A percentile compares a stretch with the other conserved stretches of the same genome.
These are phyloP conservation scores for Carex myosuroides DNA, from an alignment of 176 grass and related monocot genomes.

Conservation along the genomic window DNA sequence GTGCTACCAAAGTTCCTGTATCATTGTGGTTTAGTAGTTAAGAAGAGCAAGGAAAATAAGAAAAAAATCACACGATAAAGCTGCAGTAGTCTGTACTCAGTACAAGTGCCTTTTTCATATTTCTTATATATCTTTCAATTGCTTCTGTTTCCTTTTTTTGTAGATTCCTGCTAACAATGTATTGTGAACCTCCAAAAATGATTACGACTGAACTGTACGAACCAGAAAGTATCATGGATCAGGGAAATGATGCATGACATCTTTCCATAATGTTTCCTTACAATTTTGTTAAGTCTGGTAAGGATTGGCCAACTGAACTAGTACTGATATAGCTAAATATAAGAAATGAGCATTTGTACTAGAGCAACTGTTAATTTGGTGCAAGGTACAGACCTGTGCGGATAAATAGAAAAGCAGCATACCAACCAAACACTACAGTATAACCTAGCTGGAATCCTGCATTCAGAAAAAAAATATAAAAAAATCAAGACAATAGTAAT, in stretches of 20 bases:
- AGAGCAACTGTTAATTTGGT: slow-evolving; percentile 1
- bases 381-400: slow-evolving; percentile 57
- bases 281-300: slow-evolving; percentile 6
- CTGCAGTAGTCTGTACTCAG: slow-evolving; percentile 1
- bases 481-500: neutral
- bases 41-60: slow-evolving; percentile 16
- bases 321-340: neutral
- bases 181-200: neutral
- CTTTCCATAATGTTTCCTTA: neutral
- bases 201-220: neutral
- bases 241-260: slow-evolving; percentile 6
- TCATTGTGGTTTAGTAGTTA: neutral
- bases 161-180: neutral
- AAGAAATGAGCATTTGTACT: neutral
- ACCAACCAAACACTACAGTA: slow-evolving; percentile 95
- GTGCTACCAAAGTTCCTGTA: slow-evolving; percentile 58
- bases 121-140: neutral
- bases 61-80: slow-evolving; percentile 7
- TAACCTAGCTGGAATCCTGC: slow-evolving; percentile 88
- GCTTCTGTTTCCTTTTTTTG: neutral
- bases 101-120: neutral
- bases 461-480: neutral
- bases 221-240: neutral
- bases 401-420: slow-evolving; percentile 84
- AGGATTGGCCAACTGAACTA: neutral